These are phyloP conservation scores for Parafenestella ontariensis DNA, from an alignment of 2,329 filamentous ascomycete genomes.

Conservation along the genomic window DNA sequence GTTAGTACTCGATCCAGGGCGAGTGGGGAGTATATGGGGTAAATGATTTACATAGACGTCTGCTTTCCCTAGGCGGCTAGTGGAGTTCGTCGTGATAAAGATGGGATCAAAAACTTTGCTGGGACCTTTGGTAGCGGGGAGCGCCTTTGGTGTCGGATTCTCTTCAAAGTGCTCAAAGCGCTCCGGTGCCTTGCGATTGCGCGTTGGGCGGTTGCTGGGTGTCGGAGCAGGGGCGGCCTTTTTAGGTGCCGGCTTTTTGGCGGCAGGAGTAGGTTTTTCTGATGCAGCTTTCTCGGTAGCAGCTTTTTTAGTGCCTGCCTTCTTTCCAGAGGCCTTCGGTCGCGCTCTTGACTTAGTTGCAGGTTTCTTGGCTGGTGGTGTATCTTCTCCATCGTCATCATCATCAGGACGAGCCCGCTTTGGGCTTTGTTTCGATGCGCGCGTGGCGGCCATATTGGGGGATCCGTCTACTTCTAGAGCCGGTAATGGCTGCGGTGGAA, in stretches of 20 bases:
- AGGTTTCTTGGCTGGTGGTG: constrained; percentile 13
- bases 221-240: constrained; percentile 8
- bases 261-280: not conserved
- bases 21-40: not conserved
- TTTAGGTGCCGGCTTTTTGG: constrained; percentile 13
- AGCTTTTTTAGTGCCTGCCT: no score
- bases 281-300: not conserved
- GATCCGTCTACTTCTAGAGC: not conserved
- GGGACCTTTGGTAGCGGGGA: constrained; percentile 9
- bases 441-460: constrained; percentile 4
- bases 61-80: constrained; percentile 37
- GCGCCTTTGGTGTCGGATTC: constrained; percentile 10
- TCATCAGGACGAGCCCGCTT: constrained; percentile 18
- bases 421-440: not conserved
- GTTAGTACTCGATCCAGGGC: constrained; percentile 1
- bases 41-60: constrained; percentile 36
- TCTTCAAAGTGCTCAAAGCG: constrained; percentile 25
- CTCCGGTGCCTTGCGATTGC: constrained; percentile 39
- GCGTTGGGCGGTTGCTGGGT: constrained; percentile 27
- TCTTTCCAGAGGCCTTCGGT: not conserved
- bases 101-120: constrained; percentile 39
- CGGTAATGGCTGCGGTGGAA: not conserved
- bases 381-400: not conserved
- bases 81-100: constrained; percentile 42
- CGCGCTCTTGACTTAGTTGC: constrained; percentile 1